A percentile compares a stretch with the other conserved stretches of the same genome.
phyloP scores from a whole-genome alignment of 2,329 filamentous ascomycete genomes.

The Ascochyta viciae-villosae region DNA sequence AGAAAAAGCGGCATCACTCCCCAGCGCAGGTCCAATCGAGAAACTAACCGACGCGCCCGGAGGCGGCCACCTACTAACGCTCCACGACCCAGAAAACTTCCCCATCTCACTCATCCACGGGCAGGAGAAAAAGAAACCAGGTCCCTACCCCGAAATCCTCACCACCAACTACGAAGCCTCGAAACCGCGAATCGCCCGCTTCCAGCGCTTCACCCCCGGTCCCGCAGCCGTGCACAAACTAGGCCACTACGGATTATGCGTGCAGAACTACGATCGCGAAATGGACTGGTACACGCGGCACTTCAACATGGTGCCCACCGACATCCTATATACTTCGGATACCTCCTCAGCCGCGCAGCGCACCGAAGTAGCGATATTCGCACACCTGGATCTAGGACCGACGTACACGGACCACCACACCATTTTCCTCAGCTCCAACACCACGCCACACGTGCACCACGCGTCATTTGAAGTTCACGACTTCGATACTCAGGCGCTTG shows the following conservation, averaged over 20 bases:
- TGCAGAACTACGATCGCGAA: conserved; percentile 47
- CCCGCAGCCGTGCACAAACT: conserved; percentile 59
- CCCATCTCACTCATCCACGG: conserved; percentile 66
- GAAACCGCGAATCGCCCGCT: conserved; percentile 58
- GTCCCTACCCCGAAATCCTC: conserved; percentile 58
- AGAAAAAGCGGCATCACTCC: conserved; percentile 55
- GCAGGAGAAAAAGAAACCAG: conserved; percentile 56
- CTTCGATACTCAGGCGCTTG: conserved; percentile 73
- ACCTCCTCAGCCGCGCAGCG: conserved; percentile 20
- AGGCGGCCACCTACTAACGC: conserved; percentile 58
- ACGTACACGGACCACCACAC: conserved; percentile 63
- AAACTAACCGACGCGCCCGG: conserved; percentile 61
- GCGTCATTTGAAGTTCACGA: conserved; percentile 73
- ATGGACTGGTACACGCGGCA: conserved; percentile 54
- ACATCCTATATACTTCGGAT: conserved; percentile 50
- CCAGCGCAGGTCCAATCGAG: conserved; percentile 57
- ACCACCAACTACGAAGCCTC: conserved; percentile 51
- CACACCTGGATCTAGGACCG: conserved; percentile 62
- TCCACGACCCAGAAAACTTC: conserved; percentile 60
- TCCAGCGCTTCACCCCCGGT: conserved; percentile 61
- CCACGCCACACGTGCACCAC: conserved; percentile 66
- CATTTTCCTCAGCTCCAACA: conserved; percentile 58
- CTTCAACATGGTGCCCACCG: conserved; percentile 58
- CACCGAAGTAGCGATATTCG: conserved; percentile 57
- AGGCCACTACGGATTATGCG: conserved; percentile 57